These are phyloP conservation scores for Nakazawaea populi DNA, from an alignment of 805 yeast genomes.

Conservation along the genomic window DNA sequence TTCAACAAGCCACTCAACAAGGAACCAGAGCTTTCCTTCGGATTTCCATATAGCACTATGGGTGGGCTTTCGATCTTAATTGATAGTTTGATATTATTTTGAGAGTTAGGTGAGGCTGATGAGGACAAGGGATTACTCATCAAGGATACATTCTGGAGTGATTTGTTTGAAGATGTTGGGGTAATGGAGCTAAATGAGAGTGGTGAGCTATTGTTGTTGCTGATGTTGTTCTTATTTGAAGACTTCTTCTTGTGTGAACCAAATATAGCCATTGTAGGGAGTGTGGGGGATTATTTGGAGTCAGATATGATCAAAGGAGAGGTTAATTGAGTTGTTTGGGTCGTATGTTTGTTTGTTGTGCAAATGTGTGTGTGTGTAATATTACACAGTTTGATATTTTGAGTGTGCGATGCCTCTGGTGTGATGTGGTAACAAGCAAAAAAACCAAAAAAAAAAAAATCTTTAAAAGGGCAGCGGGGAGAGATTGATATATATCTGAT, in stretches of 20 bases:
- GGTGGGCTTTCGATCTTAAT: conserved; percentile 89
- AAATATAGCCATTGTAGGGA: conserved; percentile 3
- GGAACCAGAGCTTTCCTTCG: conserved; percentile 78
- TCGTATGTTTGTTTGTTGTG: no score
- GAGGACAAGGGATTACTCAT: neutral
- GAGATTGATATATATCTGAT: no score
- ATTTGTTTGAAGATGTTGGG: conserved; percentile 9
- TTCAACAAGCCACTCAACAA: conserved; percentile 74
- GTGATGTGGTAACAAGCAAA: no score
- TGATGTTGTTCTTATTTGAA: neutral
- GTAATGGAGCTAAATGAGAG: conserved; percentile 4
- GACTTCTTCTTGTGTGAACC: conserved; percentile 1
- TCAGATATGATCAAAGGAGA: no score
- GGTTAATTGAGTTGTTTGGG: no score
- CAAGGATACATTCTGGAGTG: conserved; percentile 5
- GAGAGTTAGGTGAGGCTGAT: neutral
- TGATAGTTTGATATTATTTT: conserved; percentile 29
- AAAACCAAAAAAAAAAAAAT: no score
- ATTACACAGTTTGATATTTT: no score
- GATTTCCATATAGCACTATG: conserved; percentile 73
- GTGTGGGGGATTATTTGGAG: neutral
- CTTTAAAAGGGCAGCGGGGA: no score
- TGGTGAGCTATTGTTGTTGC: neutral
- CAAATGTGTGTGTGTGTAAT: no score
- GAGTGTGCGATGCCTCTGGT: no score